Conservation (phyloP, 2,329 filamentous ascomycete species). For the Blastomyces parvus region DNA sequence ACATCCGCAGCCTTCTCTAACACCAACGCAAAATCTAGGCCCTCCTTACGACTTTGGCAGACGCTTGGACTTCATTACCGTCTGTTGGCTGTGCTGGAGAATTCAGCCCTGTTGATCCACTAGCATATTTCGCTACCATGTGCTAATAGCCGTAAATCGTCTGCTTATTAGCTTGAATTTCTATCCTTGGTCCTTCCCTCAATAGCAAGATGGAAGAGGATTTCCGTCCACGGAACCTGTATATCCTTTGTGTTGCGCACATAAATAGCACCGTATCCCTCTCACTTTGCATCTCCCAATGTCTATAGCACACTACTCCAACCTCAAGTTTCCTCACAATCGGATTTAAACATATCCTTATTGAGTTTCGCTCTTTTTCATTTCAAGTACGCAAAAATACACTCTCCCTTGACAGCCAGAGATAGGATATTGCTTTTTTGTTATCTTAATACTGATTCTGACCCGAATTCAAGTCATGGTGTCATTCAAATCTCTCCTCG, state of each 20-base stretch:
- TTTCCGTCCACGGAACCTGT: not conserved
- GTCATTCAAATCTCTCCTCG: slow-evolving; percentile 28
- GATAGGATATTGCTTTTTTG: not conserved
- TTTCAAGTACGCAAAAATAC: slow-evolving; percentile 11
- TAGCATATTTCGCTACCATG: not conserved
- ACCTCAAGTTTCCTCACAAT: not conserved
- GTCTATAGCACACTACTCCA: not conserved
- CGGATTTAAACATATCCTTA: not conserved
- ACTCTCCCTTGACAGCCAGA: not conserved
- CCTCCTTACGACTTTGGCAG: not conserved
- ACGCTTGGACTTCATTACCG: not conserved
- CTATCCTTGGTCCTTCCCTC: not conserved
- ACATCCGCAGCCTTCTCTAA: not conserved
- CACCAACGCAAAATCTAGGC: not conserved
- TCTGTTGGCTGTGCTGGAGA: not conserved
- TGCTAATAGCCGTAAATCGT: not conserved
- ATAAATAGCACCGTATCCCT: not conserved
- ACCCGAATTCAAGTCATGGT: slow-evolving; percentile 24
- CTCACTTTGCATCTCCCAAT: not conserved
- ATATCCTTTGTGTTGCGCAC: not conserved
- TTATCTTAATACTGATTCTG: not conserved
- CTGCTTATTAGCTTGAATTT: not conserved
- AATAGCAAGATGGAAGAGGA: not conserved
- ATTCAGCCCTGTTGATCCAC: not conserved
- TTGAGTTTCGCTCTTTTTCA: slow-evolving; percentile 10